Percentiles rank a stretch among this genome's conserved stretches.
Evolutionary conservation across 75 land plant genomes (phyloP).

Genomic region (Cryptomeria japonica): DNA sequence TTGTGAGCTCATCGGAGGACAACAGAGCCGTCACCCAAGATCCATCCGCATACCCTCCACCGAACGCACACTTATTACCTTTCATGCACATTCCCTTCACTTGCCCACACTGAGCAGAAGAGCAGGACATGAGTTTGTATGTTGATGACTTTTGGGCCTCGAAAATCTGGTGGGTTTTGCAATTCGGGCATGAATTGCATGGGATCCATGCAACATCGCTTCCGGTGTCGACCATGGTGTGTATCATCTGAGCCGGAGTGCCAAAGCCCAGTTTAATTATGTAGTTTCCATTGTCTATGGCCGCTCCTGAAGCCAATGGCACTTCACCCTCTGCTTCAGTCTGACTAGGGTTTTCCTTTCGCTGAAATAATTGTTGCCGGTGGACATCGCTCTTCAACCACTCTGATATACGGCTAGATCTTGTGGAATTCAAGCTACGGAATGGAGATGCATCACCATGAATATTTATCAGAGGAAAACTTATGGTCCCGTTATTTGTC

Average conservation of each 20-base stretch:
- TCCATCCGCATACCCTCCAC: too few species aligned
- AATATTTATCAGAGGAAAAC: neutral
- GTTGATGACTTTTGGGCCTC: neutral
- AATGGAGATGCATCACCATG: neutral
- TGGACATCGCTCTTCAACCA: neutral
- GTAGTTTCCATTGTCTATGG: neutral
- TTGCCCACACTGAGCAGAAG: neutral
- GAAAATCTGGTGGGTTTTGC: neutral
- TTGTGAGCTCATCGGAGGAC: too few species aligned
- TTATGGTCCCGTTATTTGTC: too few species aligned
- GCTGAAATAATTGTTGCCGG: too few species aligned
- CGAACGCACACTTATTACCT: too few species aligned
- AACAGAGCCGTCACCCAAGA: too few species aligned
- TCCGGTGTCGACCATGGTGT: conserved; percentile 12
- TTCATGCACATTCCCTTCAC: too few species aligned
- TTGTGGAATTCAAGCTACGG: neutral
- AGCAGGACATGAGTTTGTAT: neutral
- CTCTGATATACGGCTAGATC: neutral
- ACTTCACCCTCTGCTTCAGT: neutral
- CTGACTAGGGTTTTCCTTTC: neutral
- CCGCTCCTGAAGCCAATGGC: neutral
- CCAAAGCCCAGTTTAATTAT: neutral
- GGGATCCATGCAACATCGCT: conserved; percentile 19
- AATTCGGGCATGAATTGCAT: conserved; percentile 1
- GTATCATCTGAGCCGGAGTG: conserved; percentile 14